Evolutionary conservation across 352 stramenopile genomes (phyloP).

Genomic region (Ophiocytium majus): DNA sequence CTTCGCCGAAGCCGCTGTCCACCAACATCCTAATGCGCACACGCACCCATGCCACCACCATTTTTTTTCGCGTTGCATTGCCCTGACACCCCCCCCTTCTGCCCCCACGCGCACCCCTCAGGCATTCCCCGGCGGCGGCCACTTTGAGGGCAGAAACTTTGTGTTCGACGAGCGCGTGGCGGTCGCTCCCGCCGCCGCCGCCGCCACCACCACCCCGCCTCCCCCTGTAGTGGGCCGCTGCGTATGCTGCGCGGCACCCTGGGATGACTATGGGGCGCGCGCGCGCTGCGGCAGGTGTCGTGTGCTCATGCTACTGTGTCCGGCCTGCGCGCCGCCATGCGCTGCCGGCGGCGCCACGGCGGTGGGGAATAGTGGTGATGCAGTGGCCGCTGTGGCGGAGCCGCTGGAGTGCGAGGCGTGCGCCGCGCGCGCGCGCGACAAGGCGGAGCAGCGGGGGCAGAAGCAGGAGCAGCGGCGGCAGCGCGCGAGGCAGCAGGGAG

Average conservation of each 20-base stretch:
- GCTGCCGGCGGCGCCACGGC: not conserved
- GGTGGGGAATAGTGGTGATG: too few relatives aligned
- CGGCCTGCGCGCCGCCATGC: not conserved
- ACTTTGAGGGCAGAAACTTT: conserved; percentile 75
- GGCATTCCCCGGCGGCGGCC: conserved; percentile 63
- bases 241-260: conserved; percentile 23
- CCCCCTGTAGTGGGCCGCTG: conserved; percentile 28
- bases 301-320: conserved; percentile 37
- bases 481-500: too few relatives aligned
- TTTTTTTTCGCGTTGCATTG: too few relatives aligned
- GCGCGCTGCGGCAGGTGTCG: conserved; percentile 36
- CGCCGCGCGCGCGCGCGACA: not conserved
- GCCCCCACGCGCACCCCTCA: too few relatives aligned
- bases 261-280: conserved; percentile 43
- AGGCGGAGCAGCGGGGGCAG: too few relatives aligned
- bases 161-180: conserved; percentile 70
- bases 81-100: too few relatives aligned
- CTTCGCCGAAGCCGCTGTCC: not conserved
- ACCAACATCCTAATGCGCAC: too few relatives aligned
- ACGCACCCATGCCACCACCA: too few relatives aligned
- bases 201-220: not conserved
- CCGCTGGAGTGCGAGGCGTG: not conserved
- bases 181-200: not conserved
- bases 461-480: not conserved
- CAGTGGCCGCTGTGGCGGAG: not conserved